Base-by-base conservation (phyloP, 345 rosid genomes). In the Corymbia maculata region DNA sequence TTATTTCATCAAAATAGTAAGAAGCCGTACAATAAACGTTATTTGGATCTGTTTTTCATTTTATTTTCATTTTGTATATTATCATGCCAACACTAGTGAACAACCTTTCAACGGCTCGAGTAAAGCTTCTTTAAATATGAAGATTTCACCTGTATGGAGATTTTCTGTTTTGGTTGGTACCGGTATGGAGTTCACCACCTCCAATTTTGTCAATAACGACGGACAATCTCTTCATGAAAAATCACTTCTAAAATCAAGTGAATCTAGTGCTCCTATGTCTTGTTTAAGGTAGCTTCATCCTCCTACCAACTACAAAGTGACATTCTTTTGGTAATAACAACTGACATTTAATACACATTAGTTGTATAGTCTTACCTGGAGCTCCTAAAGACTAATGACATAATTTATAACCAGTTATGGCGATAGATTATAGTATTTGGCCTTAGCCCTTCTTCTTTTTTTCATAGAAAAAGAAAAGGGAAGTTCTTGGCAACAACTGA, bases 211-310 rank as follows among this genome's bases (percentile, higher is more conserved):
- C 50, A 87, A 6, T 4, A 90, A 55, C 4, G 12, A 50, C 53
- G 90, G 59, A 1, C 82, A 88, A 4, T 15, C 26, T 5, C 79
- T 21, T n/a, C 86, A 88, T 88, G 90, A 44, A 64, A 85, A 44
- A 85, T 80, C 11, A 51, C 66, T 52, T 87, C 89, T 16, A 88
- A 8, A 24, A 85, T 45, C 92, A 90, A 91, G 36, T n/a, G 88
- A 80, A 50, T n/a, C 91, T 91, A 13, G 87, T 88, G 17, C 89
- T 16, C 53, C 94, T 68, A 52, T 91, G 89, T 59, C 93, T 70
- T 5, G 79, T 86, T 6, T 89, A 90, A 47, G 91, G 90, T 2
- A 90, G 44, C 88, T 61, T 88, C 14, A 10, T 86, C 89, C 52
- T 79, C 86, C 93, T 88, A 87, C 93, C 93, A 88, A 86, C 92